phyloP scores from a whole-genome alignment of 805 yeast genomes.

The Sugiyamaella mastotermitis region DNA sequence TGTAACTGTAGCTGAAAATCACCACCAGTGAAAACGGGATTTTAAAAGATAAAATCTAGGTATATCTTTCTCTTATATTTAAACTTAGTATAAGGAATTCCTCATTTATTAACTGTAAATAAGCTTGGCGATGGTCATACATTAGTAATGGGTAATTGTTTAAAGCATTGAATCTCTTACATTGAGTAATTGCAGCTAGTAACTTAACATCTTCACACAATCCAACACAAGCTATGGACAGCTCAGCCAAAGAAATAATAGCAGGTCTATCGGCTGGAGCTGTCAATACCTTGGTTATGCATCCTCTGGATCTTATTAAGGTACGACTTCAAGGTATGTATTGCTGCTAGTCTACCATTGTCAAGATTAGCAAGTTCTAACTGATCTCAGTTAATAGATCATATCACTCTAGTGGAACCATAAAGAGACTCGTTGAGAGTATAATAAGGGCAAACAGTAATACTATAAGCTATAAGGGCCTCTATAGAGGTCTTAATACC shows the following conservation, averaged over 20 bases:
- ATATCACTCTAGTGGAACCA: conserved; percentile 9
- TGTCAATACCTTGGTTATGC: conserved; percentile 71
- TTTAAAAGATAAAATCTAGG: too few species aligned
- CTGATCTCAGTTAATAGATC: conserved; percentile 6
- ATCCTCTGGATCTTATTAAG: conserved; percentile 85
- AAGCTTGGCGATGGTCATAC: too few species aligned
- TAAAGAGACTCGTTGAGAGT: conserved; percentile 5
- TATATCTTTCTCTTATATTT: too few species aligned
- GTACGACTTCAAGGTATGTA: conserved; percentile 67
- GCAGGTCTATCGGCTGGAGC: conserved; percentile 81
- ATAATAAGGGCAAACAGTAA: too few species aligned
- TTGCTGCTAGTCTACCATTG: neutral
- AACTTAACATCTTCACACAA: neutral
- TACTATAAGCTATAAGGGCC: too few species aligned
- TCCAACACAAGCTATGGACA: conserved; percentile 8
- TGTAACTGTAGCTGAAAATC: too few species aligned
- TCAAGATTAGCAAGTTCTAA: neutral
- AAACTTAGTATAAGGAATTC: too few species aligned
- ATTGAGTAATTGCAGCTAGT: too few species aligned
- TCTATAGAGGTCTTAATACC: conserved; percentile 74
- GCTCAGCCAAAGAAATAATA: conserved; percentile 34
- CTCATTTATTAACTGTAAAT: too few species aligned
- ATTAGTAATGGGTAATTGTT: too few species aligned
- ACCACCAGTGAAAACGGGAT: too few species aligned
- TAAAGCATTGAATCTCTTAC: too few species aligned